A percentile compares a stretch with the other conserved stretches of the same genome.
Evolutionary conservation across 2,329 filamentous ascomycete species (phyloP).

Genomic region (Penicillium sp.): DNA sequence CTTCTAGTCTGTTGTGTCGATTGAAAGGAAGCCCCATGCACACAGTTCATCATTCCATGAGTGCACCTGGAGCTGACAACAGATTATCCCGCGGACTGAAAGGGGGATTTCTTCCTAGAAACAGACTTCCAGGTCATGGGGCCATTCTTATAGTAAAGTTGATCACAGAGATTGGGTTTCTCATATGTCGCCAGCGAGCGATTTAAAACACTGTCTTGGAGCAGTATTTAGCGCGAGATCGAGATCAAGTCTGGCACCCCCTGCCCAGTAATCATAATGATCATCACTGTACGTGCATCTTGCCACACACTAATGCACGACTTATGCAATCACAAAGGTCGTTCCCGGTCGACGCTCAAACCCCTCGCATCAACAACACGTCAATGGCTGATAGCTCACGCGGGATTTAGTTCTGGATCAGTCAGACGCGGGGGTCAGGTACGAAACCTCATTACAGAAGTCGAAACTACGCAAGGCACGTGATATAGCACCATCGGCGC

Average conservation of each 20-base stretch:
- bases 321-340: neutral
- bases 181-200: neutral
- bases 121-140: too few relatives aligned
- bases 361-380: neutral
- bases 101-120: too few relatives aligned
- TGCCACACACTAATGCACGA: neutral
- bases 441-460: too few relatives aligned
- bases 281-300: neutral
- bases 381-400: neutral
- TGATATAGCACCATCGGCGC: conserved; percentile 1
- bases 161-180: too few relatives aligned
- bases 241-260: neutral
- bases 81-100: too few relatives aligned
- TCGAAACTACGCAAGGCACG: neutral
- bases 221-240: neutral
- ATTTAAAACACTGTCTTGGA: neutral
- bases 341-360: neutral
- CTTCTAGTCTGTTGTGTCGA: too few relatives aligned
- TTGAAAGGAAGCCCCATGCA: too few relatives aligned
- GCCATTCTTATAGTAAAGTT: too few relatives aligned
- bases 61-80: too few relatives aligned
- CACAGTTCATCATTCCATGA: too few relatives aligned
- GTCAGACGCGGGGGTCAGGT: neutral
- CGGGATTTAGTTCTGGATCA: neutral
- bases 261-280: neutral